phyloP scores from a whole-genome alignment of 1,284 basidiomycete genomes.

The Ganoderma meredithae region DNA sequence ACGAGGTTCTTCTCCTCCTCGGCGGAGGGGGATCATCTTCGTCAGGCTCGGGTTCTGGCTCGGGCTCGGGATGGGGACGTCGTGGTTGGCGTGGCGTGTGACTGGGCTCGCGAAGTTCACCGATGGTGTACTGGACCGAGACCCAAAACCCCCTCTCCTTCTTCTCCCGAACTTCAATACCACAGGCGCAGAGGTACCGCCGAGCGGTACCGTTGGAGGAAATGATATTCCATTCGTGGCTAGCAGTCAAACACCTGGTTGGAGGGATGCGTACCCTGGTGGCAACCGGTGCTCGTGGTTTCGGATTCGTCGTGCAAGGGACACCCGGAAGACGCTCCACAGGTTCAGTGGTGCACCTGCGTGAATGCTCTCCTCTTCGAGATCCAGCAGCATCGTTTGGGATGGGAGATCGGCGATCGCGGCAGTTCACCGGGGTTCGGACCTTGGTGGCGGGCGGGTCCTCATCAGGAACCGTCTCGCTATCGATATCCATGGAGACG shows the following conservation, averaged over 20 bases:
- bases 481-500: constrained; percentile 12
- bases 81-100: background rate
- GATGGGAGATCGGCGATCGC: background rate
- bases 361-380: background rate
- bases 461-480: background rate
- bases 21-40: background rate
- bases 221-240: constrained; percentile 23
- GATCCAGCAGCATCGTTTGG: background rate
- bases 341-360: background rate
- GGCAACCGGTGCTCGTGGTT: constrained; percentile 25
- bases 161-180: constrained; percentile 27
- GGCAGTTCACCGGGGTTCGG: background rate
- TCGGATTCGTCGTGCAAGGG: constrained; percentile 24
- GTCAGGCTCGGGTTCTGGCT: background rate
- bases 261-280: background rate
- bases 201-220: constrained; percentile 18
- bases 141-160: constrained; percentile 28
- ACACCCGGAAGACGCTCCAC: constrained; percentile 6
- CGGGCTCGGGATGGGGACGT: background rate
- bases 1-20: background rate
- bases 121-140: constrained; percentile 2
- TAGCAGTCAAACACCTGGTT: background rate
- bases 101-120: constrained; percentile 1
- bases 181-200: constrained; percentile 28
- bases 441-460: background rate